Evolutionary conservation across 2,329 filamentous ascomycete genomes (phyloP).

Genomic region (Cytospora chrysosperma): DNA sequence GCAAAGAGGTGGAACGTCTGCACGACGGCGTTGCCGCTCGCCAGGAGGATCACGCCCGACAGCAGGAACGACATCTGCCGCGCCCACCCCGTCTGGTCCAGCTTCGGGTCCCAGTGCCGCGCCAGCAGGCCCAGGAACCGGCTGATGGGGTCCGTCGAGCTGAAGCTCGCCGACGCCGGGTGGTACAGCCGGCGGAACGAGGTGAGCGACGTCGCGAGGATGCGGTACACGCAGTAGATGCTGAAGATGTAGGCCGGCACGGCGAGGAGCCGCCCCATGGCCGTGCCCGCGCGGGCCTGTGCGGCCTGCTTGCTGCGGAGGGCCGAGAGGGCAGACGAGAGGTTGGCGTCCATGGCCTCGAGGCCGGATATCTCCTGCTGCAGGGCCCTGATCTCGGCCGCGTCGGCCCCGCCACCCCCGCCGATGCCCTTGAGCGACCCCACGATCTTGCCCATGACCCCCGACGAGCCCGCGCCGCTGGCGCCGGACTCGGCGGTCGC

Average conservation of each 20-base stretch:
- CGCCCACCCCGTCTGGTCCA: conserved; percentile 81
- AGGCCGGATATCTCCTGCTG: conserved; percentile 77
- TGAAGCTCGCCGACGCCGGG: conserved; percentile 50
- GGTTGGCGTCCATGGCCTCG: conserved; percentile 73
- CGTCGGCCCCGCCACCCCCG: conserved; percentile 58
- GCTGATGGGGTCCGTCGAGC: conserved; percentile 78
- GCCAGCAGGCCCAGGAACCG: conserved; percentile 77
- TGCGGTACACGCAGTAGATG: conserved; percentile 81
- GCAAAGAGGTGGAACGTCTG: conserved; percentile 83
- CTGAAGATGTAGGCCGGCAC: conserved; percentile 68
- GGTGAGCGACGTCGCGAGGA: conserved; percentile 68
- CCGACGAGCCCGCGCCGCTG: conserved; percentile 40
- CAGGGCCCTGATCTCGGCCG: conserved; percentile 59
- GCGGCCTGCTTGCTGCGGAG: conserved; percentile 63
- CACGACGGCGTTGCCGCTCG: conserved; percentile 78
- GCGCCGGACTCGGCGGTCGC: conserved; percentile 24
- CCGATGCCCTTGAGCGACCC: conserved; percentile 59
- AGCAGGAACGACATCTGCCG: conserved; percentile 82
- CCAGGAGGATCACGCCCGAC: conserved; percentile 77
- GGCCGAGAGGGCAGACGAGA: conserved; percentile 63
- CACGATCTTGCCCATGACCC: conserved; percentile 72
- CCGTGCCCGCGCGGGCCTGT: conserved; percentile 66
- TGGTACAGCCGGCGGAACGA: conserved; percentile 60
- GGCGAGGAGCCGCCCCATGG: conserved; percentile 62
- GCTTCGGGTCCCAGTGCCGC: conserved; percentile 77